phyloP scores from a whole-genome alignment of 1,139 yeast species.

The Yamadazyma kanchanaburiensis region DNA sequence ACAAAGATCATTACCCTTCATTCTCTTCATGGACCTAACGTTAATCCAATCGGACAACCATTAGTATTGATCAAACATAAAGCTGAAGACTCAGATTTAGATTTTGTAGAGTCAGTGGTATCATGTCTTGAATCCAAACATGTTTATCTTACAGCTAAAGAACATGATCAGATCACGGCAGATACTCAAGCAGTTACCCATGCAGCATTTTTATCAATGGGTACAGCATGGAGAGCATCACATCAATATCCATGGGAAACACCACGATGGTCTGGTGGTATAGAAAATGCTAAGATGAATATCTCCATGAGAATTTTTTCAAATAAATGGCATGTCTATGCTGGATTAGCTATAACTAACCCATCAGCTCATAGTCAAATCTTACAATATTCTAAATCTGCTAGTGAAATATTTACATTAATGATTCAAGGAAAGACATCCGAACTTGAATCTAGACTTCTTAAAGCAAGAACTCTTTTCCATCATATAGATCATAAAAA shows the following conservation, averaged over 20 bases:
- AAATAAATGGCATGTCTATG: constrained; percentile 97
- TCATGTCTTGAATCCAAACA: constrained; percentile 73
- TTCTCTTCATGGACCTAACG: constrained; percentile 92
- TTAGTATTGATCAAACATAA: constrained; percentile 80
- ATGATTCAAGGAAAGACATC: constrained; percentile 70
- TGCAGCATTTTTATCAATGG: constrained; percentile 96
- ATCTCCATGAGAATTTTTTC: constrained; percentile 86
- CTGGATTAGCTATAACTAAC: constrained; percentile 93
- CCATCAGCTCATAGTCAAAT: constrained; percentile 93
- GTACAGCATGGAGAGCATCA: constrained; percentile 86
- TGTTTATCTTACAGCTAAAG: constrained; percentile 75
- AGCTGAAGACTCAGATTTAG: constrained; percentile 52
- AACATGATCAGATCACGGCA: constrained; percentile 93
- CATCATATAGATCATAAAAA: constrained; percentile 57
- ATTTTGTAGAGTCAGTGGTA: constrained; percentile 61
- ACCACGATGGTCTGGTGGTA: constrained; percentile 84
- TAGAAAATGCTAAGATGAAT: constrained; percentile 93
- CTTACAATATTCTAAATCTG: constrained; percentile 81
- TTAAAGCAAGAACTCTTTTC: constrained; percentile 74
- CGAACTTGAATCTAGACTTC: constrained; percentile 56
- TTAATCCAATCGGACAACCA: constrained; percentile 88
- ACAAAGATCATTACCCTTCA: constrained; percentile 83
- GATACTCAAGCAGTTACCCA: constrained; percentile 99
- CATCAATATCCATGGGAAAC: constrained; percentile 93
- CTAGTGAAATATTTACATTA: constrained; percentile 76